phyloP scores from a whole-genome alignment of 148 eudicot genomes.

The Heliamphora exappendiculata region DNA sequence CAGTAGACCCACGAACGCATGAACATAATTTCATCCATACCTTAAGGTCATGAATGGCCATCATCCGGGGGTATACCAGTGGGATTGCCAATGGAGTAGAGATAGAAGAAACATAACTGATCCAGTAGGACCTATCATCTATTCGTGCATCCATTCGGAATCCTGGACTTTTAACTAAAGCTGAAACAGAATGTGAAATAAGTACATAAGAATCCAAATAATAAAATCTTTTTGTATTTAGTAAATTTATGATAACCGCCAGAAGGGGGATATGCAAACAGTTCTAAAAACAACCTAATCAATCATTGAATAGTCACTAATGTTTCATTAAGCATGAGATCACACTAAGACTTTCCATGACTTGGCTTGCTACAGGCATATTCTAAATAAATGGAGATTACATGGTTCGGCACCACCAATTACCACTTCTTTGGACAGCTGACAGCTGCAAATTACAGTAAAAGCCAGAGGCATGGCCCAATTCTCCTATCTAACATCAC shows the following conservation, averaged over 20 bases:
- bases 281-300: not conserved
- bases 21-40: constrained; percentile 24
- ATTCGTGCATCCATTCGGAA: constrained; percentile 77
- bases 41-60: constrained; percentile 82
- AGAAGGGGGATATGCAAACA: not conserved
- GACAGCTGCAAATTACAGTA: not conserved
- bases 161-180: constrained; percentile 76
- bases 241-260: not conserved
- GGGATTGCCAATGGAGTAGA: constrained; percentile 83
- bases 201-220: constrained; percentile 1
- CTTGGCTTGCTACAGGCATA: not conserved
- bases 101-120: constrained; percentile 70
- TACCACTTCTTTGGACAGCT: not conserved
- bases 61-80: constrained; percentile 92
- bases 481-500: constrained; percentile 2
- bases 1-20: not conserved
- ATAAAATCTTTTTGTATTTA: too few relatives aligned
- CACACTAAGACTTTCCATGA: not conserved
- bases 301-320: not conserved
- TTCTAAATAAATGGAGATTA: not conserved
- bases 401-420: not conserved
- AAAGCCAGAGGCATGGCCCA: not conserved
- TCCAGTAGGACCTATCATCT: constrained; percentile 90
- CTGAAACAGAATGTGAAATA: constrained; percentile 31
- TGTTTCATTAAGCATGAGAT: not conserved